A percentile compares a stretch with the other conserved stretches of the same genome.
Conservation (phyloP, 169 alveolate species). For the Plasmodium falciparum region DNA sequence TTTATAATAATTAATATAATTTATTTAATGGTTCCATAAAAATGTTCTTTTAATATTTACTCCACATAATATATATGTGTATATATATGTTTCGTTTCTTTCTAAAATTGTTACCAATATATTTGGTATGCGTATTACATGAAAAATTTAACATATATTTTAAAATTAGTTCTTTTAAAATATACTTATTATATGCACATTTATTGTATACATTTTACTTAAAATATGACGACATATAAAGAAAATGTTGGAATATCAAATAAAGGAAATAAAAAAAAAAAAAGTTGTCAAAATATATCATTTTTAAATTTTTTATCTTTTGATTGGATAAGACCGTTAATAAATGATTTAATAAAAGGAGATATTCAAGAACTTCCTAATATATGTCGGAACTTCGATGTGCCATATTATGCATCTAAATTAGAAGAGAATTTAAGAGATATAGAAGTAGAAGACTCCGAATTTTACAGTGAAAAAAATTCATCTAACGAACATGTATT, state of each 20-base stretch:
- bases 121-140: too few relatives aligned
- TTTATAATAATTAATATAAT: too few relatives aligned
- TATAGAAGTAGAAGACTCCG: conserved; percentile 24
- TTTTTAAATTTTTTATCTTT: conserved; percentile 37
- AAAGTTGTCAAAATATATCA: conserved; percentile 23
- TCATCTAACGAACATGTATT: background rate
- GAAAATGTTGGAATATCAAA: conserved; percentile 5
- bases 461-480: conserved; percentile 14
- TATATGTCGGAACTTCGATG: conserved; percentile 14
- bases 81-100: too few relatives aligned
- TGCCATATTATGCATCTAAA: conserved; percentile 23
- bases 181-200: too few relatives aligned
- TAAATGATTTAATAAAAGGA: conserved; percentile 26
- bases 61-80: too few relatives aligned
- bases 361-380: conserved; percentile 32
- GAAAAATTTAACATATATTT: too few relatives aligned
- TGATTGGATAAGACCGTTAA: conserved; percentile 42
- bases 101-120: too few relatives aligned
- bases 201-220: background rate
- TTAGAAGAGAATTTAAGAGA: conserved; percentile 54
- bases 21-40: too few relatives aligned
- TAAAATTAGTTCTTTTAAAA: too few relatives aligned
- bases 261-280: conserved; percentile 19
- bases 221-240: conserved; percentile 26
- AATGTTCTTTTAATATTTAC: too few relatives aligned